These are phyloP conservation scores for Wickerhamiella azyma DNA, from an alignment of 805 yeast genomes.

Conservation along the genomic window DNA sequence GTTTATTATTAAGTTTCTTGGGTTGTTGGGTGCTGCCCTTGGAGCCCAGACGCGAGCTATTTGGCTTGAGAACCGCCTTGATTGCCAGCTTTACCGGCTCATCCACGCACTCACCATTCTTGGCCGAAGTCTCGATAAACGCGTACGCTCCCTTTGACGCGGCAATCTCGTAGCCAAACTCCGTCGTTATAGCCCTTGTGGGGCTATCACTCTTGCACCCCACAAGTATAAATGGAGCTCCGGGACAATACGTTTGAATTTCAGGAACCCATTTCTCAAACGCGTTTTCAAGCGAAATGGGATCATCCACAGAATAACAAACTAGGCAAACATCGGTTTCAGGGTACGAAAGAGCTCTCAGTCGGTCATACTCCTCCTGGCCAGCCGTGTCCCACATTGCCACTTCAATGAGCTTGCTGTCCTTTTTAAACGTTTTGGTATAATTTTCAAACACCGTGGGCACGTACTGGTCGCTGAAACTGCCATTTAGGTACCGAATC, in stretches of 20 bases:
- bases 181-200: constrained; percentile 22
- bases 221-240: constrained; percentile 61
- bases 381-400: constrained; percentile 88
- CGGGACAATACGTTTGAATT: constrained; percentile 68
- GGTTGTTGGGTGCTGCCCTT: not conserved
- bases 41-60: not conserved
- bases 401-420: constrained; percentile 44
- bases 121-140: constrained; percentile 72
- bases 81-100: constrained; percentile 56
- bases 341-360: constrained; percentile 66
- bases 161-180: constrained; percentile 41
- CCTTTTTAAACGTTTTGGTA: constrained; percentile 39
- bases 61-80: constrained; percentile 21
- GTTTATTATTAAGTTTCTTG: not conserved
- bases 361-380: constrained; percentile 71
- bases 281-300: constrained; percentile 54
- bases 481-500: constrained; percentile 49
- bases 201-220: constrained; percentile 66
- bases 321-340: constrained; percentile 63
- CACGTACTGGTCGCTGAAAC: constrained; percentile 58
- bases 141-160: constrained; percentile 50
- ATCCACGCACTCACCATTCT: constrained; percentile 47
- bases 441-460: constrained; percentile 80
- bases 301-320: constrained; percentile 58
- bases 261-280: constrained; percentile 83